phyloP scores from a whole-genome alignment of 2,329 filamentous ascomycete genomes.

The Coniosporium tulheliwenetii region DNA sequence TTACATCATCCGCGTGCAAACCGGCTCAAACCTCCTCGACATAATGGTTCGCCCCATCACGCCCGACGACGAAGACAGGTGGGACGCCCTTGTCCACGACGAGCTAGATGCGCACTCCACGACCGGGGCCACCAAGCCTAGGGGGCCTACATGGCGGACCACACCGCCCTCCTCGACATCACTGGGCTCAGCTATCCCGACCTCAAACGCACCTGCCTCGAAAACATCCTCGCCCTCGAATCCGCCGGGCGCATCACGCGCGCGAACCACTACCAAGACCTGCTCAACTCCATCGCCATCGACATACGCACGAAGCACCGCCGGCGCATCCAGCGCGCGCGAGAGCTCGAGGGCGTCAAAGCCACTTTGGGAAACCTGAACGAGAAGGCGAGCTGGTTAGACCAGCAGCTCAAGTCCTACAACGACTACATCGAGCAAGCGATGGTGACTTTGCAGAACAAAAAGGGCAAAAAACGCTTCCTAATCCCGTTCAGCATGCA shows the following conservation, averaged over 20 bases:
- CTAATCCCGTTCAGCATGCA: slow-evolving; percentile 94
- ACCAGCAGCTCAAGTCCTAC: slow-evolving; percentile 91
- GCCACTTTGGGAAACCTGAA: slow-evolving; percentile 61
- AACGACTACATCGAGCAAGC: slow-evolving; percentile 99
- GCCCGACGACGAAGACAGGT: slow-evolving; percentile 77
- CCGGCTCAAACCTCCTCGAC: slow-evolving; percentile 80
- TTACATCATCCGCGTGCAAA: slow-evolving; percentile 95
- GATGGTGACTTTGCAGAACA: slow-evolving; percentile 91
- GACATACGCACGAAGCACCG: slow-evolving; percentile 97
- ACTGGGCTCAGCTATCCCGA: slow-evolving; percentile 81
- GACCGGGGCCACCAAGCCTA: slow-evolving; percentile 44
- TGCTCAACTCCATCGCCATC: slow-evolving; percentile 92
- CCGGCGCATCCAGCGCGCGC: slow-evolving; percentile 76
- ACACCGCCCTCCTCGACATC: slow-evolving; percentile 59
- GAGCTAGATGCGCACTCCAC: slow-evolving; percentile 44
- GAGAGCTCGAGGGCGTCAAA: slow-evolving; percentile 73
- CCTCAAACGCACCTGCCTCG: slow-evolving; percentile 80
- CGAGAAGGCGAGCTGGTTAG: slow-evolving; percentile 80
- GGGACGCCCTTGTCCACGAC: slow-evolving; percentile 65
- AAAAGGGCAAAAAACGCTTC: slow-evolving; percentile 57
- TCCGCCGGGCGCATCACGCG: slow-evolving; percentile 70
- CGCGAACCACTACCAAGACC: slow-evolving; percentile 86
- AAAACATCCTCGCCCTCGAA: slow-evolving; percentile 86
- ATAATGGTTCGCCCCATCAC: slow-evolving; percentile 84
- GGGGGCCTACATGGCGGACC: slow-evolving; percentile 45